phyloP scores from a whole-genome alignment of 1,284 basidiomycete species.

The Ustilago esculenta region DNA sequence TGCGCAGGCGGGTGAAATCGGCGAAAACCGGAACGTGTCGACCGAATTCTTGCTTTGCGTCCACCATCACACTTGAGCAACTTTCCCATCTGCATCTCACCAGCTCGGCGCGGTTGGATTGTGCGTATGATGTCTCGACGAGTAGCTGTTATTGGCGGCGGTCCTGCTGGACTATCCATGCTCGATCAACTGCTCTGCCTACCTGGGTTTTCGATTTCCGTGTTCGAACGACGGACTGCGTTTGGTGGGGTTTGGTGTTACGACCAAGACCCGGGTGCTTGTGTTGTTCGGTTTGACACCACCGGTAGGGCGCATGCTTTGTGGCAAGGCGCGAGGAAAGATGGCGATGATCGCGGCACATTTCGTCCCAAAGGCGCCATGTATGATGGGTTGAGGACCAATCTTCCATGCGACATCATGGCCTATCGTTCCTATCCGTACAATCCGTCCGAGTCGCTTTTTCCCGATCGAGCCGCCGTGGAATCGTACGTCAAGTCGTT shows the following conservation, averaged over 20 bases:
- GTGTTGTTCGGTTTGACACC: constrained; percentile 60
- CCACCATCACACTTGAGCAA: too few relatives aligned
- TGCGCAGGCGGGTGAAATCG: too few relatives aligned
- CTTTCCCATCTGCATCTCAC: too few relatives aligned
- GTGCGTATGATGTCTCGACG: constrained; percentile 19
- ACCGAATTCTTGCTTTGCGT: too few relatives aligned
- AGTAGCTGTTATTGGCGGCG: constrained; percentile 68
- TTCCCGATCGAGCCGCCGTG: constrained; percentile 52
- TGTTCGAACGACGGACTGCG: constrained; percentile 49
- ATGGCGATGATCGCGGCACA: constrained; percentile 2
- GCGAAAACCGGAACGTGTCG: too few relatives aligned
- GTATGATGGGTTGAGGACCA: constrained; percentile 65
- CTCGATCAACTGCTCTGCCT: constrained; percentile 16
- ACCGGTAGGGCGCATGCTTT: constrained; percentile 18
- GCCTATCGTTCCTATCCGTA: constrained; percentile 63
- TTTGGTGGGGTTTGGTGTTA: constrained; percentile 57
- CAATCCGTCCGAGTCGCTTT: constrained; percentile 14
- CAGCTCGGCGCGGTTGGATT: too few relatives aligned
- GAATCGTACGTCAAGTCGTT: constrained; percentile 68
- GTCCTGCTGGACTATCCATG: constrained; percentile 67
- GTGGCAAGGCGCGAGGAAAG: constrained; percentile 11
- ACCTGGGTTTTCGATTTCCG: constrained; percentile 6
- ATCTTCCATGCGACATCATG: constrained; percentile 66
- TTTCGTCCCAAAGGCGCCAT: constrained; percentile 51
- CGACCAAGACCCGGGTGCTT: constrained; percentile 43